phyloP scores from a whole-genome alignment of 768 basidiomycete genomes.

The Fomitopsis pulvina region DNA sequence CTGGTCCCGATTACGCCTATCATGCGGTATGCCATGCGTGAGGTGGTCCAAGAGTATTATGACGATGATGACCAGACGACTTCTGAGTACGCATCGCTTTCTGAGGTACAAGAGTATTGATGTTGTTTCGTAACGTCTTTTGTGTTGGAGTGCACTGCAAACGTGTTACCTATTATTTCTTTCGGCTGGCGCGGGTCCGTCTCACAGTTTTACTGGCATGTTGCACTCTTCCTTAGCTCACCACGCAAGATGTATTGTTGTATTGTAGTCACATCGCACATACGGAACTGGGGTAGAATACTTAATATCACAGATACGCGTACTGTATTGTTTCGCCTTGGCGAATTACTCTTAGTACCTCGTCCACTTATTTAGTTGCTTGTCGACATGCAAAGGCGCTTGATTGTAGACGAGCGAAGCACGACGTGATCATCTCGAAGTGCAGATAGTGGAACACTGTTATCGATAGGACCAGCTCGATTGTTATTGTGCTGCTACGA shows the following conservation, averaged over 20 bases:
- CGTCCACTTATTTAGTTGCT: too few relatives aligned
- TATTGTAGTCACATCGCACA: not conserved
- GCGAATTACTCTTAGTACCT: too few relatives aligned
- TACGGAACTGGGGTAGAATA: too few relatives aligned
- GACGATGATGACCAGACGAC: constrained; percentile 71
- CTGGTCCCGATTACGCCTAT: constrained; percentile 74
- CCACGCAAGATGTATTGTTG: not conserved
- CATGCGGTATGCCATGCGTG: constrained; percentile 78
- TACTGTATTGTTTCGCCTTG: too few relatives aligned
- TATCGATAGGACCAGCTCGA: too few relatives aligned
- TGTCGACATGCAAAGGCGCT: too few relatives aligned
- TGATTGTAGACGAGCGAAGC: too few relatives aligned
- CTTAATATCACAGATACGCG: too few relatives aligned
- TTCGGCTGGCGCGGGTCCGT: not conserved
- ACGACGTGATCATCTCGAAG: too few relatives aligned
- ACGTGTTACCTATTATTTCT: too few relatives aligned
- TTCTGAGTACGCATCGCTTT: constrained; percentile 74
- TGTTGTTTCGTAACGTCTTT: not conserved
- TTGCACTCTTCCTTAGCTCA: not conserved
- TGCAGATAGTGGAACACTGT: too few relatives aligned
- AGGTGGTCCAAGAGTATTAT: constrained; percentile 79
- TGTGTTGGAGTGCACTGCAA: too few relatives aligned
- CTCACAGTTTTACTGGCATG: not conserved
- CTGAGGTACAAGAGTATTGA: constrained; percentile 73
- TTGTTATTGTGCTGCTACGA: not conserved